phyloP scores from a whole-genome alignment of 805 yeast species.

The Candida ponderosae region DNA sequence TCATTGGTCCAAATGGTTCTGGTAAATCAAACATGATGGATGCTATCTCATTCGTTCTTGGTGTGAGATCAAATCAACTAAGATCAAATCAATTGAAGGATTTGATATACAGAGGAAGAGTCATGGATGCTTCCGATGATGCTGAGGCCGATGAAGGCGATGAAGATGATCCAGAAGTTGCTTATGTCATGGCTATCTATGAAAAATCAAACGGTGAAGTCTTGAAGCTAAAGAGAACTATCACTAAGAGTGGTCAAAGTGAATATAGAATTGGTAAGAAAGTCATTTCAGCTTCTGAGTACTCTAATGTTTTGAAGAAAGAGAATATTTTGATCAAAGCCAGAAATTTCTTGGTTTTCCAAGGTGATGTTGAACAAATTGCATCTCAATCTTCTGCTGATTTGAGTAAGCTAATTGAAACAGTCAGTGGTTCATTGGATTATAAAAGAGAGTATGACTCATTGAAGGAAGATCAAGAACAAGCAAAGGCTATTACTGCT shows the following conservation, averaged over 20 bases:
- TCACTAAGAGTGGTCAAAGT: conserved; percentile 51
- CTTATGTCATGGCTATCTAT: conserved; percentile 75
- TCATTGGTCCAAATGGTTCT: conserved; percentile 98
- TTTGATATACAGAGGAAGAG: conserved; percentile 70
- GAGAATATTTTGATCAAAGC: conserved; percentile 87
- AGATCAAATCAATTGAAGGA: conserved; percentile 71
- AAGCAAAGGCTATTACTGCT: conserved; percentile 56
- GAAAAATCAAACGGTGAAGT: conserved; percentile 53
- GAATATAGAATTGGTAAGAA: conserved; percentile 60
- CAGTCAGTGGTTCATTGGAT: conserved; percentile 75
- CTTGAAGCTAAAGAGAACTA: conserved; percentile 55
- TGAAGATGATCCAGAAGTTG: conserved; percentile 29
- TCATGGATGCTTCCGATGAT: conserved; percentile 19
- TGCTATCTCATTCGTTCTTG: conserved; percentile 91
- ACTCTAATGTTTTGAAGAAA: conserved; percentile 54
- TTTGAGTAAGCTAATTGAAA: conserved; percentile 67
- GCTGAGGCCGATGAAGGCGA: conserved; percentile 14
- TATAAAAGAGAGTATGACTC: conserved; percentile 57
- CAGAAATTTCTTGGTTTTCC: conserved; percentile 86
- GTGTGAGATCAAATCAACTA: conserved; percentile 67
- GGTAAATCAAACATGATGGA: conserved; percentile 98
- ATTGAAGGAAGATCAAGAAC: conserved; percentile 55
- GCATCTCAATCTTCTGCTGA: conserved; percentile 82
- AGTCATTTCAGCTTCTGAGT: conserved; percentile 55
- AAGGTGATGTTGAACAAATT: conserved; percentile 92